phyloP scores from a whole-genome alignment of 139 green algal species.

The Diplosphaera chodatii region DNA sequence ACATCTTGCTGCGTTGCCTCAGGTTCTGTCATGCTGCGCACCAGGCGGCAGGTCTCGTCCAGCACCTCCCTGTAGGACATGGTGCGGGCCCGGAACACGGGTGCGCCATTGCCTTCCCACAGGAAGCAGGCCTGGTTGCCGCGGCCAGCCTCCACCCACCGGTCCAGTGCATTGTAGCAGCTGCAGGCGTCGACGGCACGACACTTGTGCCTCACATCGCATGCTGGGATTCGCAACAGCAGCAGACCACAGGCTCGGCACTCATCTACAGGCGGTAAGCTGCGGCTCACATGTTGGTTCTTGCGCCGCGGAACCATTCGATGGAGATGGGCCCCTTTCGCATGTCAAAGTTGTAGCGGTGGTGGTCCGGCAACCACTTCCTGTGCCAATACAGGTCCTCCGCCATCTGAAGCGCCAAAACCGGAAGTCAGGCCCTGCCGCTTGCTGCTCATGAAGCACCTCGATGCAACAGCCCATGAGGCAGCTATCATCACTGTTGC shows the following conservation, averaged over 20 bases:
- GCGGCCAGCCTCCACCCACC: conserved; percentile 23
- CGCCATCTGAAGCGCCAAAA: not conserved
- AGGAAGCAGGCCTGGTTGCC: conserved; percentile 57
- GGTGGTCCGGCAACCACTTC: conserved; percentile 14
- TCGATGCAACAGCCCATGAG: no score
- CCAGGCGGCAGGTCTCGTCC: conserved; percentile 59
- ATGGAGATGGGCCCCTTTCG: conserved; percentile 47
- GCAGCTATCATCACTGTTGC: not conserved
- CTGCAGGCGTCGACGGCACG: no score
- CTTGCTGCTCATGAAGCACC: no score
- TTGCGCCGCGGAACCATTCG: conserved; percentile 61
- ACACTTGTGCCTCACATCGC: no score
- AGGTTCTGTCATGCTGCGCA: no score
- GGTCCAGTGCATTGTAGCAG: conserved; percentile 71
- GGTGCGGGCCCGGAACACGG: conserved; percentile 29
- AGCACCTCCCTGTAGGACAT: conserved; percentile 77
- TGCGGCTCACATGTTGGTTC: conserved; percentile 50
- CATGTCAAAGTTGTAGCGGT: conserved; percentile 58
- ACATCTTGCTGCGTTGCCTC: no score
- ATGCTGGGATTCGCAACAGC: no score
- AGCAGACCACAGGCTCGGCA: no score
- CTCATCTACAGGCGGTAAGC: no score
- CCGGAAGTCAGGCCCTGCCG: not conserved
- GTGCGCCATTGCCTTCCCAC: conserved; percentile 85
- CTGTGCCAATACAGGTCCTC: not conserved